phyloP scores from a whole-genome alignment of 169 alveolate species.

The Plasmodium yoelii region DNA sequence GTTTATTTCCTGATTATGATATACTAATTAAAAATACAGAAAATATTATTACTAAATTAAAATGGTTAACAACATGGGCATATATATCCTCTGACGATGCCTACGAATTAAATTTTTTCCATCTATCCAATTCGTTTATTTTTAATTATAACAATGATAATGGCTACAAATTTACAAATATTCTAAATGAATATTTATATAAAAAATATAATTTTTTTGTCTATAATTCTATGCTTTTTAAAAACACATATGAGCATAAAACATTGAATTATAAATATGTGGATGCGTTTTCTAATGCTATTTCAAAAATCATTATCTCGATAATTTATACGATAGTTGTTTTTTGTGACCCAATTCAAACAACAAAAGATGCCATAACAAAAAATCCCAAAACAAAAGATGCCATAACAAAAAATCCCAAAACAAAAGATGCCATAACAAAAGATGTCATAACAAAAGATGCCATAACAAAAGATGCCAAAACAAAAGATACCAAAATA shows the following conservation, averaged over 20 bases:
- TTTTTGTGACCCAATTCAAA: too few relatives aligned
- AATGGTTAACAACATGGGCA: slow-evolving; percentile 60
- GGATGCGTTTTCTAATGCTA: slow-evolving; percentile 29
- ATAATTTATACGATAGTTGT: background rate
- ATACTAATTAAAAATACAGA: background rate
- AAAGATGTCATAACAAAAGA: too few relatives aligned
- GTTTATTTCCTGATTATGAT: background rate
- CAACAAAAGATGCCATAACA: too few relatives aligned
- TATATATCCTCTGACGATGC: slow-evolving; percentile 34
- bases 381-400: too few relatives aligned
- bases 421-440: too few relatives aligned
- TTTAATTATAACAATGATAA: slow-evolving; percentile 13
- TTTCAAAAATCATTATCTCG: background rate
- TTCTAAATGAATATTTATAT: slow-evolving; percentile 15
- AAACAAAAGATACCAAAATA: too few relatives aligned
- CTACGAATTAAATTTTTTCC: slow-evolving; percentile 58
- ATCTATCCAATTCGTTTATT: slow-evolving; percentile 38
- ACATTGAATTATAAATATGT: slow-evolving; percentile 28
- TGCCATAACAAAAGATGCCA: too few relatives aligned
- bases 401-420: too few relatives aligned
- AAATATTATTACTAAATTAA: slow-evolving; percentile 18
- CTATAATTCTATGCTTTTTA: slow-evolving; percentile 29
- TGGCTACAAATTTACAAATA: slow-evolving; percentile 3
- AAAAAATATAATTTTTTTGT: slow-evolving; percentile 35
- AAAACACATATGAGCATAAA: slow-evolving; percentile 35